A percentile compares a stretch with the other conserved stretches of the same genome.
Evolutionary conservation across 2,329 filamentous ascomycete species (phyloP).

Genomic region (Parasarocladium wereldwijsianum): DNA sequence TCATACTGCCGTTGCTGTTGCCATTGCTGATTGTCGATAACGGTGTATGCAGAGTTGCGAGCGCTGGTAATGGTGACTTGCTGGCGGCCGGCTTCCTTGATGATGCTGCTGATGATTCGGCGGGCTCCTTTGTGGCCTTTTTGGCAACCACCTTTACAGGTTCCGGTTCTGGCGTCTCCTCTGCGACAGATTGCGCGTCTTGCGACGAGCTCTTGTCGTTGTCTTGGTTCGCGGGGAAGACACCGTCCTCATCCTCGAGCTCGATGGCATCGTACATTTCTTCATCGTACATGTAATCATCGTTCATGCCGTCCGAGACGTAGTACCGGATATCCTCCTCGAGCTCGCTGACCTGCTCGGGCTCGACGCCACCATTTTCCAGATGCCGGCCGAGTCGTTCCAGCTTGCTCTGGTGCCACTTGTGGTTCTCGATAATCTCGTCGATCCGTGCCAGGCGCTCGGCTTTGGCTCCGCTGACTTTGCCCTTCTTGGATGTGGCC

Average conservation of each 20-base stretch:
- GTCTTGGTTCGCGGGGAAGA: constrained; percentile 67
- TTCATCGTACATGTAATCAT: constrained; percentile 89
- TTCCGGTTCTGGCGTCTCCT: constrained; percentile 54
- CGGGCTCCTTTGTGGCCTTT: constrained; percentile 30
- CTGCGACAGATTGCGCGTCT: constrained; percentile 82
- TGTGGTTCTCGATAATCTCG: constrained; percentile 74
- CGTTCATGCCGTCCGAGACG: constrained; percentile 74
- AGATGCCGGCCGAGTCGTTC: constrained; percentile 81
- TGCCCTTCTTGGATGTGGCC: constrained; percentile 86
- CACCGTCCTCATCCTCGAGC: constrained; percentile 81
- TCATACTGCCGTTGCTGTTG: constrained; percentile 55
- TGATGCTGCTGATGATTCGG: constrained; percentile 41
- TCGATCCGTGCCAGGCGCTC: constrained; percentile 83
- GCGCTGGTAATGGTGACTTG: constrained; percentile 84
- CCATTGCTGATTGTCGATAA: constrained; percentile 47
- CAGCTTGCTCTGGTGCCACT: constrained; percentile 88
- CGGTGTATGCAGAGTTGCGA: constrained; percentile 77
- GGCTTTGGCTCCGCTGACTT: constrained; percentile 68
- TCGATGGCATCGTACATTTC: constrained; percentile 89
- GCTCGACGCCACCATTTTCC: constrained; percentile 84
- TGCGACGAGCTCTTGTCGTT: constrained; percentile 87
- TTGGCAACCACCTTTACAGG: constrained; percentile 16
- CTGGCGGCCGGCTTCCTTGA: constrained; percentile 67
- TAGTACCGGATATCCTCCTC: constrained; percentile 94
- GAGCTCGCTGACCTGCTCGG: constrained; percentile 72